Evolutionary conservation across 1,284 basidiomycete genomes (phyloP).

Genomic region (Malassezia cuniculi): DNA sequence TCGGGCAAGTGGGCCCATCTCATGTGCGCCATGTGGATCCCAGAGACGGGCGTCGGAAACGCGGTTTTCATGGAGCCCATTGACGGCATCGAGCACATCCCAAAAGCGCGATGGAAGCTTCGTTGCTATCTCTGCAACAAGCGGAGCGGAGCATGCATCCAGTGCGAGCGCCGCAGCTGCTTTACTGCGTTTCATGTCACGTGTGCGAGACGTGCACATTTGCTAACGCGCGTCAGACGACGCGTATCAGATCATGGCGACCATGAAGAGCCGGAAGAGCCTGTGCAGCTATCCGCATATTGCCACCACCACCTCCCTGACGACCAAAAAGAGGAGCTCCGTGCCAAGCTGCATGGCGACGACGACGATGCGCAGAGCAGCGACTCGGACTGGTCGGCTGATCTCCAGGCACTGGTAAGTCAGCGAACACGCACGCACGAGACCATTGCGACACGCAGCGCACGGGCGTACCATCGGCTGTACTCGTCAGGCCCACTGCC

Average conservation of each 20-base stretch:
- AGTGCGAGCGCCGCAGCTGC: slow-evolving; percentile 82
- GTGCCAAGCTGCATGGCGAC: slow-evolving; percentile 11
- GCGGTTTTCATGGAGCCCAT: slow-evolving; percentile 98
- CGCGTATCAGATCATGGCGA: slow-evolving; percentile 21
- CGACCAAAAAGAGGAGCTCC: slow-evolving; percentile 18
- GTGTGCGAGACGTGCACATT: slow-evolving; percentile 57
- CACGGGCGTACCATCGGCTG: slow-evolving; percentile 51
- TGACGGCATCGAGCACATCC: slow-evolving; percentile 73
- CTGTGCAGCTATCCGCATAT: slow-evolving; percentile 19
- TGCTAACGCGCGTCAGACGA: slow-evolving; percentile 30
- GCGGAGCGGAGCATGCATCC: slow-evolving; percentile 80
- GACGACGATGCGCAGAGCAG: not conserved
- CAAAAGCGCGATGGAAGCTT: slow-evolving; percentile 84
- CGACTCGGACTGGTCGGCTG: slow-evolving; percentile 17
- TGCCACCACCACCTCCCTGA: slow-evolving; percentile 38
- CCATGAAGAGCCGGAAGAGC: slow-evolving; percentile 20
- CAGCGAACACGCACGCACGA: slow-evolving; percentile 7
- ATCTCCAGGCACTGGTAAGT: slow-evolving; percentile 11
- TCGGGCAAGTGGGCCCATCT: slow-evolving; percentile 91
- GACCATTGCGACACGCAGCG: slow-evolving; percentile 46
- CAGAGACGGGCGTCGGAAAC: slow-evolving; percentile 85
- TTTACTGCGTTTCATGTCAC: slow-evolving; percentile 90
- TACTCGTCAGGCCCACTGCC: slow-evolving; percentile 50
- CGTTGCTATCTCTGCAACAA: slow-evolving; percentile 71
- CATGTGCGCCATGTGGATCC: slow-evolving; percentile 93